A percentile compares a stretch with the other conserved stretches of the same genome.
phyloP scores from a whole-genome alignment of 2,329 filamentous ascomycete genomes.

The Xylariaceae sp. region DNA sequence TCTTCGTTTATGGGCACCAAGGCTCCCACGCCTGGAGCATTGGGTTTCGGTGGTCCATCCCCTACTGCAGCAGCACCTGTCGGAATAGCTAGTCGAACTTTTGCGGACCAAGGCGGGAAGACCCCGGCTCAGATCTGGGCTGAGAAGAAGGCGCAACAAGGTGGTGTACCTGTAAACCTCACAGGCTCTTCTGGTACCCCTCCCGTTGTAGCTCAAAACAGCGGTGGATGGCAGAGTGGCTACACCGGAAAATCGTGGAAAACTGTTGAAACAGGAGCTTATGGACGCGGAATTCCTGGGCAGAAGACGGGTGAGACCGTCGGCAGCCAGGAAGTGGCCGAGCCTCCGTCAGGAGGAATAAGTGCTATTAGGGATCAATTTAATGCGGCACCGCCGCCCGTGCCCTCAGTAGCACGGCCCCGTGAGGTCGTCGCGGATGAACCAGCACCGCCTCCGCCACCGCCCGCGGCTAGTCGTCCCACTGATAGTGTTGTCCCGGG shows the following conservation, averaged over 20 bases:
- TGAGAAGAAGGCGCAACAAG: conserved; percentile 87
- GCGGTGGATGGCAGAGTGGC: conserved; percentile 82
- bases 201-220: conserved; percentile 63
- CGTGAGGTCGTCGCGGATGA: conserved; percentile 34
- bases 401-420: conserved; percentile 31
- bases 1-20: conserved; percentile 82
- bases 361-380: conserved; percentile 78
- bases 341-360: conserved; percentile 60
- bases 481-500: conserved; percentile 51
- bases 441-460: conserved; percentile 57
- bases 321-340: conserved; percentile 45
- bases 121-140: conserved; percentile 96
- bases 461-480: conserved; percentile 58
- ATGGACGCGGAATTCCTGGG: conserved; percentile 57
- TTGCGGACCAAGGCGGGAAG: conserved; percentile 92
- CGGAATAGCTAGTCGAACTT: conserved; percentile 81
- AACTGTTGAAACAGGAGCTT: conserved; percentile 70
- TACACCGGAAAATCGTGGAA: conserved; percentile 90
- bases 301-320: conserved; percentile 60
- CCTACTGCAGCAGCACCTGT: conserved; percentile 58
- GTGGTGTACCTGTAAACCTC: conserved; percentile 48
- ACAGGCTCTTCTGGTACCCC: conserved; percentile 44
- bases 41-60: conserved; percentile 61
- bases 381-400: conserved; percentile 69
- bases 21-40: conserved; percentile 70